Percentiles rank a stretch among this genome's conserved stretches.
Conservation (phyloP, 1,284 basidiomycete genomes). For the Neolentinus lepideus region DNA sequence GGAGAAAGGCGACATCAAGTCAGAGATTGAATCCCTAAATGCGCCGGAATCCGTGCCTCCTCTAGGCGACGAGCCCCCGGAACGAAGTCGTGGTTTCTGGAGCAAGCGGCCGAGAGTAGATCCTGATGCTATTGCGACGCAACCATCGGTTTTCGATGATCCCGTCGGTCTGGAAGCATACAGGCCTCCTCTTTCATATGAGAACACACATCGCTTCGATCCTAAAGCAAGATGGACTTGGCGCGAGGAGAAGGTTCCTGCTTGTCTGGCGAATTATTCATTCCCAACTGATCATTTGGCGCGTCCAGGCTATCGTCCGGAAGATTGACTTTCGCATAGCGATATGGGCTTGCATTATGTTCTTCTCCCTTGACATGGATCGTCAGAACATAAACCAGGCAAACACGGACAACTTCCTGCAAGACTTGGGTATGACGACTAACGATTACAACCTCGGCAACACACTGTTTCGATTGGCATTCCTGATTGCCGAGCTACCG, state of each 20-base stretch:
- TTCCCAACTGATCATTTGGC: not conserved
- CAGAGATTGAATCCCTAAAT: not conserved
- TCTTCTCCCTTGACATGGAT: conserved; percentile 49
- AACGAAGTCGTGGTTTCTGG: not conserved
- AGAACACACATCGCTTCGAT: conserved; percentile 63
- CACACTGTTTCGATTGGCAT: conserved; percentile 43
- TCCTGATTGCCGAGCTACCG: conserved; percentile 60
- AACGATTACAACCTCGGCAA: conserved; percentile 66
- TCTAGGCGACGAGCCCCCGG: not conserved
- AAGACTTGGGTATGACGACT: conserved; percentile 53
- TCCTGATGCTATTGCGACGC: conserved; percentile 44
- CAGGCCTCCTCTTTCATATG: conserved; percentile 49
- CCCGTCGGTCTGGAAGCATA: conserved; percentile 43
- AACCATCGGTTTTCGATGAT: conserved; percentile 51
- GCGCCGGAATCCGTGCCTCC: not conserved
- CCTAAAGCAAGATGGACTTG: conserved; percentile 63
- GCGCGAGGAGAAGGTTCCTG: conserved; percentile 50
- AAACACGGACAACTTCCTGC: conserved; percentile 60
- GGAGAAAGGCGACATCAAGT: not conserved
- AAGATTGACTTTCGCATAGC: conserved; percentile 60
- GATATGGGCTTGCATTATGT: conserved; percentile 60
- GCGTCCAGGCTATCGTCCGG: conserved; percentile 39
- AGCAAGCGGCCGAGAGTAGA: conserved; percentile 13
- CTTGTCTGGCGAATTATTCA: not conserved
- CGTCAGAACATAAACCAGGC: conserved; percentile 53